Evolutionary conservation across 768 basidiomycete genomes (phyloP).

Genomic region (Heimioporus sp.): DNA sequence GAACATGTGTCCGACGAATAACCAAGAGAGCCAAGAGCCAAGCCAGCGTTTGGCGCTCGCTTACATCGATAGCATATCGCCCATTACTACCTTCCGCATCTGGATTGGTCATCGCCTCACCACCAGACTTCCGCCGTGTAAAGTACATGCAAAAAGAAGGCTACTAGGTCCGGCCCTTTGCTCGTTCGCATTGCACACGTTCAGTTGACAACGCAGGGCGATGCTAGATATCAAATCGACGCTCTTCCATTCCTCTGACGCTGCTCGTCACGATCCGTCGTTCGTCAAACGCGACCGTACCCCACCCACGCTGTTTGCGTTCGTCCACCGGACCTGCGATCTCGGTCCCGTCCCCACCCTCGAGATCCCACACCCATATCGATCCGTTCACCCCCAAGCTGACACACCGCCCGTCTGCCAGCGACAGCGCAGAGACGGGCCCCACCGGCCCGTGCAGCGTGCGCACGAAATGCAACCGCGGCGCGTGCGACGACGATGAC

Average conservation of each 20-base stretch:
- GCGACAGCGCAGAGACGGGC: constrained; percentile 61
- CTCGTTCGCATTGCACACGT: too few species aligned
- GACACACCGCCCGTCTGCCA: constrained; percentile 83
- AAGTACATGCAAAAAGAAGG: too few species aligned
- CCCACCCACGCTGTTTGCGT: constrained; percentile 29
- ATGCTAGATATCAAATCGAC: constrained; percentile 33
- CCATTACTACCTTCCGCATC: constrained; percentile 17
- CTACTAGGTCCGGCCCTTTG: too few species aligned
- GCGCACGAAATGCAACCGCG: constrained; percentile 71
- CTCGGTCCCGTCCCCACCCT: constrained; percentile 44
- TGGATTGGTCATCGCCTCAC: neutral
- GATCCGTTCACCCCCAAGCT: constrained; percentile 68
- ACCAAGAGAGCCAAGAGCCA: constrained; percentile 13
- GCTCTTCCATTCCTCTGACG: constrained; percentile 31
- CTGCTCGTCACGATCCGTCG: constrained; percentile 59
- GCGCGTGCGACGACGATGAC: constrained; percentile 50
- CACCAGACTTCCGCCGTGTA: too few species aligned
- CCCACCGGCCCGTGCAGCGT: constrained; percentile 68
- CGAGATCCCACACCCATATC: constrained; percentile 87
- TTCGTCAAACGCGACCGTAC: constrained; percentile 70
- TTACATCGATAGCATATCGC: neutral
- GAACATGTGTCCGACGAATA: neutral
- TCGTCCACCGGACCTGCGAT: constrained; percentile 34
- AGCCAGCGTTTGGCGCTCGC: neutral
- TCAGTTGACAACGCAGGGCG: neutral